Base-by-base conservation (phyloP, 169 alveolate species). In the Cryptosporidium felis region DNA sequence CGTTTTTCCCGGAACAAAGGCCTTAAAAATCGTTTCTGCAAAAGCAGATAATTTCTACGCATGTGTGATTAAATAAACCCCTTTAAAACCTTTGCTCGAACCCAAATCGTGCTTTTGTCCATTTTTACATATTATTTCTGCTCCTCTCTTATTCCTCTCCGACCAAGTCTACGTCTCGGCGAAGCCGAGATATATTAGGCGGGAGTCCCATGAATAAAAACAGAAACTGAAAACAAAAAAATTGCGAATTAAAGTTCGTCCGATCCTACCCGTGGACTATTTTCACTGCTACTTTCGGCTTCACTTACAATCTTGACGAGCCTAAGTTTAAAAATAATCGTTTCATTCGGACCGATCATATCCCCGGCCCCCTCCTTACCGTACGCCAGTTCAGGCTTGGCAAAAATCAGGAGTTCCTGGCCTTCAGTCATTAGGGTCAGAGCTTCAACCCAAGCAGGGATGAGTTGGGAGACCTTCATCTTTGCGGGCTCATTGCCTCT, bases 281-380 rank as follows among this genome's bases (percentile, higher is more conserved):
- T 26, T 5, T 38, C 38, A 9, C 38, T 18, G 30, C 40, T 32
- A n/a, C n/a, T 51, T 30, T 47, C 41, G 6, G 28, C 36, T 74
- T 74, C 30, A 36, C 28, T 53, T 10, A 18, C 36, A 26, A 66
- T 74, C 38, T 74, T 74, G 18, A 18, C 67, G 16, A 74, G 67
- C 32, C 41, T 74, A 34, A 74, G 36, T 32, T 74, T 74, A 21
- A 74, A 74, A 51, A 74, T 12, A n/a, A 74, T 49, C 16, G 42
- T 67, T 21, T 74, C 85, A 23, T 74, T 74, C 23, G 85, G 85
- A 1, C 67, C 85, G 40, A 74, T 74, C 8, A 45, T 38, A 10
- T 74, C 74, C 14, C 85, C 85, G 32, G 67, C 85, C 36, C 85
- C 85, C 45, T 61, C 42, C 3, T 74, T 46, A 12, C 85, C 85